Conservation (phyloP, 768 basidiomycete species). For the Leccinum sublutescens region DNA sequence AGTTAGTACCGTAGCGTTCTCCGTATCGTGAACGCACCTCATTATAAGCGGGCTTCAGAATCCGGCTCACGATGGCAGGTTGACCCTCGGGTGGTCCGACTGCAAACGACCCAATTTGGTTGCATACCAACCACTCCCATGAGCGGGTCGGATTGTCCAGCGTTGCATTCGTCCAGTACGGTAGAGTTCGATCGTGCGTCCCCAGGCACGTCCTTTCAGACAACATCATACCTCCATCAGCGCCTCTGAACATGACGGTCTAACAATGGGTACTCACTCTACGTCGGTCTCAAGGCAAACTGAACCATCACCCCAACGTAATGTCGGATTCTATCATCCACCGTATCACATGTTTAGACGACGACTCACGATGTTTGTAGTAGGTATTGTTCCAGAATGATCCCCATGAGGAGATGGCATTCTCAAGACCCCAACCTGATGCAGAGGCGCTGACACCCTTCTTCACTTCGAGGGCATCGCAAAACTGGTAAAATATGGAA, state of each 20-base stretch:
- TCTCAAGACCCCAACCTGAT: conserved; percentile 58
- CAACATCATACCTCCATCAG: conserved; percentile 36
- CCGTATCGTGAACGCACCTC: conserved; percentile 21
- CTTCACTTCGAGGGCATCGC: conserved; percentile 40
- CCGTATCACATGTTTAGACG: neutral
- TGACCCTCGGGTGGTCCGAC: conserved; percentile 37
- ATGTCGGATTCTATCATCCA: neutral
- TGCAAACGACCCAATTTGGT: conserved; percentile 57
- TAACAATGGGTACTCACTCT: conserved; percentile 41
- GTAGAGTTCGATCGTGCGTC: conserved; percentile 36
- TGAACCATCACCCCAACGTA: conserved; percentile 21
- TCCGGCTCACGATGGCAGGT: conserved; percentile 35
- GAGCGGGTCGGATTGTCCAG: conserved; percentile 58
- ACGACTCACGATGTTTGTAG: conserved; percentile 42
- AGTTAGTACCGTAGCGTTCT: neutral
- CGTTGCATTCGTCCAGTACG: conserved; percentile 52
- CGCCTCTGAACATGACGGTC: neutral
- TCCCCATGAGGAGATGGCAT: conserved; percentile 62
- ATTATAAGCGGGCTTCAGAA: conserved; percentile 29
- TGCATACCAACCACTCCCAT: conserved; percentile 76
- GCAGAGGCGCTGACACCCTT: conserved; percentile 42
- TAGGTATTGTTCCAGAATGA: conserved; percentile 54
- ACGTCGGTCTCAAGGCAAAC: conserved; percentile 50
- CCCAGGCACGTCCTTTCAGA: conserved; percentile 37
- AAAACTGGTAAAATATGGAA: conserved; percentile 38